Evolutionary conservation across 179 eudicot species (phyloP).

Genomic region (Sideroxylon spinosum): DNA sequence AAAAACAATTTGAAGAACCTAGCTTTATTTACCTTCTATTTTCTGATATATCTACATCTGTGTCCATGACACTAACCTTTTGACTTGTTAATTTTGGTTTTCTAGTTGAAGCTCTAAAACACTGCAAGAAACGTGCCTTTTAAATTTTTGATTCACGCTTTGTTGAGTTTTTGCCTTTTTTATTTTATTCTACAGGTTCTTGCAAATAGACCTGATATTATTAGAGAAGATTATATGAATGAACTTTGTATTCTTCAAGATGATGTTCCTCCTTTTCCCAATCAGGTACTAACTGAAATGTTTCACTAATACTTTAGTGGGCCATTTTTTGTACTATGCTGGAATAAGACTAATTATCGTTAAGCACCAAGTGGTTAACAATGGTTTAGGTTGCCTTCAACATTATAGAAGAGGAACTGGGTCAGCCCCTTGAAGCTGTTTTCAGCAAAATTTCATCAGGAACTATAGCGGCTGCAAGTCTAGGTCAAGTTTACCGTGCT

Average conservation of each 20-base stretch:
- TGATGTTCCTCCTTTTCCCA: slow-evolving; percentile 94
- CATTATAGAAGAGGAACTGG: slow-evolving; percentile 93
- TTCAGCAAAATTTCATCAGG: slow-evolving; percentile 88
- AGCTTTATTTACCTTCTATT: background rate
- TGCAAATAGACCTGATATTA: slow-evolving; percentile 94
- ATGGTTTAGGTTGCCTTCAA: slow-evolving; percentile 76
- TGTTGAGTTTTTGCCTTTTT: background rate
- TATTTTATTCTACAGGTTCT: slow-evolving; percentile 59
- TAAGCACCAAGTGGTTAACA: slow-evolving; percentile 23
- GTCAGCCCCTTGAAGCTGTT: slow-evolving; percentile 91
- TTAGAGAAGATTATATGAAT: slow-evolving; percentile 98
- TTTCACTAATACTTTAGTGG: slow-evolving; percentile 9
- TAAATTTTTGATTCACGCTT: background rate
- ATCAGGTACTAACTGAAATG: slow-evolving; percentile 48
- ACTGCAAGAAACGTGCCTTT: background rate
- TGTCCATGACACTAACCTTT: background rate
- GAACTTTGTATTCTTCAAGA: slow-evolving; percentile 98
- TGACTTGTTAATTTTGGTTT: background rate
- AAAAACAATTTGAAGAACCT: background rate
- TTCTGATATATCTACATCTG: background rate
- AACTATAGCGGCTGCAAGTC: slow-evolving; percentile 97
- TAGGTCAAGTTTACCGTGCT: slow-evolving; percentile 97
- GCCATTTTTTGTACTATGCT: slow-evolving; percentile 13
- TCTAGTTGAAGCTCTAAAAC: slow-evolving; percentile 3
- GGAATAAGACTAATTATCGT: slow-evolving; percentile 17